A percentile compares a stretch with the other conserved stretches of the same genome.
phyloP scores from a whole-genome alignment of 441 rosid genomes.

The Populus hybrid region DNA sequence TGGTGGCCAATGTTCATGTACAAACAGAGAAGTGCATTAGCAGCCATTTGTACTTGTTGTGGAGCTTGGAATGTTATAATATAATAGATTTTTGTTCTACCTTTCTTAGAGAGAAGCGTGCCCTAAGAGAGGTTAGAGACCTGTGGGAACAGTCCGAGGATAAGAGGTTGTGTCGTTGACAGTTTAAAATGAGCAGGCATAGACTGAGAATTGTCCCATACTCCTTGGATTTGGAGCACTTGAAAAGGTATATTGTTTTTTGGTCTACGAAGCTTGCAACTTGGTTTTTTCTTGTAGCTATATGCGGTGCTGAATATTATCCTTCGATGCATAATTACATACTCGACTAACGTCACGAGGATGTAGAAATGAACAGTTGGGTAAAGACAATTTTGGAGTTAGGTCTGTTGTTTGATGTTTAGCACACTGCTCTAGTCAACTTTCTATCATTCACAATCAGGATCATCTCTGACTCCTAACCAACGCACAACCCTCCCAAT shows the following conservation, averaged over 20 bases:
- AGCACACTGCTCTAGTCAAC: slow-evolving; percentile 1
- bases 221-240: not conserved
- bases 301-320: not conserved
- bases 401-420: not conserved
- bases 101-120: not conserved
- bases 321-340: not conserved
- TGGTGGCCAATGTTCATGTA: slow-evolving; percentile 31
- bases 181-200: not conserved
- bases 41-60: slow-evolving; percentile 21
- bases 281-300: not conserved
- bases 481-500: not conserved
- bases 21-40: slow-evolving; percentile 24
- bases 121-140: not conserved
- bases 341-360: not conserved
- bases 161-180: not conserved
- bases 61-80: not conserved
- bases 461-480: slow-evolving; percentile 10
- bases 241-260: not conserved
- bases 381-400: not conserved
- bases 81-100: too few species aligned
- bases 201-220: not conserved
- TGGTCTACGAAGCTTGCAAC: not conserved
- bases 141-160: not conserved
- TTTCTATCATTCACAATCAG: slow-evolving; percentile 5
- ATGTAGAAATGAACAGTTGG: not conserved